These are phyloP conservation scores for Dipodascus albidus DNA, from an alignment of 805 yeast genomes.

Conservation along the genomic window DNA sequence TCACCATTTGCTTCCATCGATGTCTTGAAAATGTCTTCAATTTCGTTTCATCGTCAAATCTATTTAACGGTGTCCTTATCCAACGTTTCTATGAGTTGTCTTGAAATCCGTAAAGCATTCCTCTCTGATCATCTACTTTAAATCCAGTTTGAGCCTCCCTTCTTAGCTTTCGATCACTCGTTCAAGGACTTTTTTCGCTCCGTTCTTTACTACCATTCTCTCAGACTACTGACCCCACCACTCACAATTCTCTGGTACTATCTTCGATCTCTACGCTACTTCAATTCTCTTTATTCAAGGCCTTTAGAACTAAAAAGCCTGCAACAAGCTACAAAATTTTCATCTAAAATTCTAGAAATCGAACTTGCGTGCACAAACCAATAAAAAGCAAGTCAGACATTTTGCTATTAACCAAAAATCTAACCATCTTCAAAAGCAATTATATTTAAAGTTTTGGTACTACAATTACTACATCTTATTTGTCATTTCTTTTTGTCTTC, in stretches of 20 bases:
- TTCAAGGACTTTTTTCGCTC: neutral
- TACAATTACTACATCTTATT: neutral
- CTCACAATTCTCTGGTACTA: too few species aligned
- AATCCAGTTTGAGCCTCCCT: too few species aligned
- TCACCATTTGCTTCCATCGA: neutral
- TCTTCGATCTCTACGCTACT: too few species aligned
- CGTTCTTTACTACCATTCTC: neutral
- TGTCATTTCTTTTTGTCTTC: neutral
- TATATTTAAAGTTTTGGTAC: neutral
- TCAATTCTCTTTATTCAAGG: too few species aligned
- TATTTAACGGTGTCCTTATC: neutral
- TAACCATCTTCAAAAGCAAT: neutral
- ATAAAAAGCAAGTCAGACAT: neutral
- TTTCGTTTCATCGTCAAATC: neutral
- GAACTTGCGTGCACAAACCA: neutral
- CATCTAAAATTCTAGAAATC: too few species aligned
- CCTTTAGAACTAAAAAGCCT: too few species aligned
- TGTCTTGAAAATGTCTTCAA: conserved; percentile 1
- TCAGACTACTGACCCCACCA: too few species aligned
- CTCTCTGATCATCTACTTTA: too few species aligned
- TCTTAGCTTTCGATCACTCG: neutral
- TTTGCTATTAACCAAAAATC: neutral
- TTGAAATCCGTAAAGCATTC: too few species aligned
- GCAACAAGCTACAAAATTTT: too few species aligned
- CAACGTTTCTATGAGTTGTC: neutral